Evolutionary conservation across 352 stramenopile species (phyloP), one percentile per base, ranked within the genome.

Genomic region (Pythium monospermum): DNA sequence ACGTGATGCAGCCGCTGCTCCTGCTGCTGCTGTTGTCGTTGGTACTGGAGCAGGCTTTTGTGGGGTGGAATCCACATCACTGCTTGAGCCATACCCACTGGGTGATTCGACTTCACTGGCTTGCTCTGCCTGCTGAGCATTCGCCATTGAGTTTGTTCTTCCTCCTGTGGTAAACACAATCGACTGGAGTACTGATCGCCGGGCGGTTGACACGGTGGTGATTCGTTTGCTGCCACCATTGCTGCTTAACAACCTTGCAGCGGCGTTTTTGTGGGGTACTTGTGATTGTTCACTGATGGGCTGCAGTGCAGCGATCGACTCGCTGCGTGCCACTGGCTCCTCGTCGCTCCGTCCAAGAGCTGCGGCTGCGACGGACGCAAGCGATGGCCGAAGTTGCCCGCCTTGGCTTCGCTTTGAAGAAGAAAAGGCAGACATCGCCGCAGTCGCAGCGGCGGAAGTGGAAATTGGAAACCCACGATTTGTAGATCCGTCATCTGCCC

Each of bases 161-260:
- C 19, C 15, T 48, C 13, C 26, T 1, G 43, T 60, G 2, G 53
- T 30, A n/a, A 61, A 55, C 36, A 55, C 48, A 10, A 57, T 40
- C 36, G 49, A 55, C 35, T 52, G 49, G 22, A 65, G 49, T 13
- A 59, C 33, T 0, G 56, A 27, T 18, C 44, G 18, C 33, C 56
- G 55, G 16, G 44, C 37, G 1, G 49, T 65, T 1, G 57, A 65
- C 1, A 65, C 44, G 1, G 57, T 55, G 26, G 49, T 41, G 1
- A 64, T 37, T 13, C 41, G 40, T 28, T 59, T 59, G 2, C 56
- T 45, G 3, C 48, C 50, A 6, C 5, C 27, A 6, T 10, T 38
- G 21, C 11, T 22, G 18, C 22, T 50, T 22, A 11, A 22, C 6
- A 25, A 6, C 22, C 22, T 33, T 15, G 27, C 11, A 41, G 12